A percentile compares a stretch with the other conserved stretches of the same genome.
Conservation (phyloP, 2,329 filamentous ascomycete genomes). For the Neofusicoccum cordaticola region DNA sequence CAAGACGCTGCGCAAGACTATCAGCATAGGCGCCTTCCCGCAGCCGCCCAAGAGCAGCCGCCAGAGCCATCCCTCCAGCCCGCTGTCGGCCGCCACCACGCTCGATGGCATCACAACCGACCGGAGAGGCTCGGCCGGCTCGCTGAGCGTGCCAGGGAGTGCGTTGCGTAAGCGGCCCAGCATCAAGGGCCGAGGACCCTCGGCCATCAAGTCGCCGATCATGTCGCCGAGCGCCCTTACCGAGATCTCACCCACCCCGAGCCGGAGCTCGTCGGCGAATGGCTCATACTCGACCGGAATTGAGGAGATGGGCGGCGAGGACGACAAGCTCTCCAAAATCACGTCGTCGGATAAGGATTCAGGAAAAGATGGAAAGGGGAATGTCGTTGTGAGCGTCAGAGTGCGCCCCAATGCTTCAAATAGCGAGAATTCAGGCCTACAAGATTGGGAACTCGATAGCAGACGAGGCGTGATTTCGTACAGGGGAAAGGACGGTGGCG, state of each 20-base stretch:
- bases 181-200: constrained; percentile 28
- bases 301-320: constrained; percentile 5
- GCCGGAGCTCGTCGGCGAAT: constrained; percentile 86
- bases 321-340: neutral
- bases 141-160: constrained; percentile 29
- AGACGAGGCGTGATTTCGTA: constrained; percentile 79
- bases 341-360: constrained; percentile 3
- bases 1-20: constrained; percentile 76
- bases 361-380: constrained; percentile 76
- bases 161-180: constrained; percentile 35
- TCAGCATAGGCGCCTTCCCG: constrained; percentile 92
- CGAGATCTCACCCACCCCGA: constrained; percentile 69
- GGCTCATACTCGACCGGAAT: constrained; percentile 69
- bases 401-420: constrained; percentile 77
- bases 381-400: constrained; percentile 91
- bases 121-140: constrained; percentile 29
- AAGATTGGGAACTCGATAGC: constrained; percentile 90
- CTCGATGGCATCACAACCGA: constrained; percentile 33
- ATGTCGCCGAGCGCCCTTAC: constrained; percentile 67
- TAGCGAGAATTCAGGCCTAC: constrained; percentile 64
- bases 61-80: constrained; percentile 58
- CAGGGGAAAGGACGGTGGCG: constrained; percentile 82
- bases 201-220: constrained; percentile 42
- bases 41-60: constrained; percentile 67
- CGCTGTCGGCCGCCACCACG: constrained; percentile 49